Conservation (phyloP, 2,329 filamentous ascomycete genomes). For the Fusarium verrucosum region DNA sequence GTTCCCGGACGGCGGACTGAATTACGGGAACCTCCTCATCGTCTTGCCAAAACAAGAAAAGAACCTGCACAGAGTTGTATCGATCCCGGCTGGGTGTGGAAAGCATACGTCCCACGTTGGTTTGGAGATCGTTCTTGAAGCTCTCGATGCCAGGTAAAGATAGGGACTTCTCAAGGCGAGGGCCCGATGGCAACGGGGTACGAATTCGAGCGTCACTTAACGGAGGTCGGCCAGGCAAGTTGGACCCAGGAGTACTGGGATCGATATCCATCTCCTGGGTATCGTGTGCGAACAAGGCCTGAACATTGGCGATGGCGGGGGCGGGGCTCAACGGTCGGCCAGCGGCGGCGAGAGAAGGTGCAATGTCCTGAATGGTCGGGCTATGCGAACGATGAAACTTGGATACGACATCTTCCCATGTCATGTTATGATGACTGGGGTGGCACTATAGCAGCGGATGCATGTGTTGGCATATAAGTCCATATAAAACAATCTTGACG, state of each 20-base stretch:
- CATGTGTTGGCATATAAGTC: conserved; percentile 33
- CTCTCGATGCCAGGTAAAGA: conserved; percentile 61
- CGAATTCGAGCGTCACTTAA: conserved; percentile 61
- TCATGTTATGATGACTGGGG: conserved; percentile 68
- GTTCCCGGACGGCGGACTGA: conserved; percentile 55
- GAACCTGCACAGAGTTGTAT: conserved; percentile 61
- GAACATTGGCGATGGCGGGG: conserved; percentile 50
- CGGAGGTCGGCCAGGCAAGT: conserved; percentile 51
- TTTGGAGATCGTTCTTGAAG: conserved; percentile 63
- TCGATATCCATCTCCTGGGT: conserved; percentile 67
- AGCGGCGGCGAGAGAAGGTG: conserved; percentile 52
- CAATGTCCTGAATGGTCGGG: conserved; percentile 60
- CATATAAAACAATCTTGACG: background rate
- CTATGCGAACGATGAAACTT: conserved; percentile 65
- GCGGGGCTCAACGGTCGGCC: conserved; percentile 60
- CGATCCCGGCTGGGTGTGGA: conserved; percentile 61
- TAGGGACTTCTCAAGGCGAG: conserved; percentile 61
- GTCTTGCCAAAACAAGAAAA: conserved; percentile 67
- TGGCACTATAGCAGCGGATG: conserved; percentile 58
- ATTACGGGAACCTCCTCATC: conserved; percentile 58
- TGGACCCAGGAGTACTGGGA: conserved; percentile 45
- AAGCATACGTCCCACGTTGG: conserved; percentile 59
- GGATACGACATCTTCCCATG: conserved; percentile 66
- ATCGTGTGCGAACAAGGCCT: conserved; percentile 55
- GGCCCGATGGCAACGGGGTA: conserved; percentile 65